Conservation (phyloP, 331 rosid species). For the Rhamnella rubrinervis region DNA sequence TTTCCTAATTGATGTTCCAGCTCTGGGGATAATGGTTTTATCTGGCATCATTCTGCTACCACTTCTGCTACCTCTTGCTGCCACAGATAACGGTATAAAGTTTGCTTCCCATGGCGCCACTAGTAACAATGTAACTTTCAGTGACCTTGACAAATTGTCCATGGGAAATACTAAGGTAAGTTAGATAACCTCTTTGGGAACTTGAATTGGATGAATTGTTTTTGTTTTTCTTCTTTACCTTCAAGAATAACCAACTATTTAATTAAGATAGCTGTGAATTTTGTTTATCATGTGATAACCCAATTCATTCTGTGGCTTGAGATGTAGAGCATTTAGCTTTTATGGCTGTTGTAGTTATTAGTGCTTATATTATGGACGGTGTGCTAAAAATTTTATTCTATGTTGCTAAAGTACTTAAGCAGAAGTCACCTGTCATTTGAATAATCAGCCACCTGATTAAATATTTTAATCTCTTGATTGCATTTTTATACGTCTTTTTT, state of each 20-base stretch:
- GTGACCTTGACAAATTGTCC: conserved; percentile 68
- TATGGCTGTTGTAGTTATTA: too few species aligned
- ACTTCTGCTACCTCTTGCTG: conserved; percentile 73
- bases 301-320: too few species aligned
- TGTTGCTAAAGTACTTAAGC: too few species aligned
- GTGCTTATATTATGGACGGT: too few species aligned
- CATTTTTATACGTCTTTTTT: conserved; percentile 15
- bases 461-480: not conserved
- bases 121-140: conserved; percentile 53
- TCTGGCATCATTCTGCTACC: conserved; percentile 80
- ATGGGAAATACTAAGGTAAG: conserved; percentile 68
- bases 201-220: not conserved
- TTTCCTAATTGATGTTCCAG: conserved; percentile 44
- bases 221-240: not conserved
- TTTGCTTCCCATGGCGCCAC: not conserved
- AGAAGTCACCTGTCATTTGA: not conserved
- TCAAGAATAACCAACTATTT: too few species aligned
- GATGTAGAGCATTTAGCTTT: too few species aligned
- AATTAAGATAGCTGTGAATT: too few species aligned
- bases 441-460: not conserved
- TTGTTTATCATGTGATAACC: too few species aligned
- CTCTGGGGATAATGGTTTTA: conserved; percentile 59
- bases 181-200: not conserved
- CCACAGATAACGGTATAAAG: conserved; percentile 43
- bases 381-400: too few species aligned